Conservation (phyloP, 345 rosid species). For the Psidium friedrichsthalianum region DNA sequence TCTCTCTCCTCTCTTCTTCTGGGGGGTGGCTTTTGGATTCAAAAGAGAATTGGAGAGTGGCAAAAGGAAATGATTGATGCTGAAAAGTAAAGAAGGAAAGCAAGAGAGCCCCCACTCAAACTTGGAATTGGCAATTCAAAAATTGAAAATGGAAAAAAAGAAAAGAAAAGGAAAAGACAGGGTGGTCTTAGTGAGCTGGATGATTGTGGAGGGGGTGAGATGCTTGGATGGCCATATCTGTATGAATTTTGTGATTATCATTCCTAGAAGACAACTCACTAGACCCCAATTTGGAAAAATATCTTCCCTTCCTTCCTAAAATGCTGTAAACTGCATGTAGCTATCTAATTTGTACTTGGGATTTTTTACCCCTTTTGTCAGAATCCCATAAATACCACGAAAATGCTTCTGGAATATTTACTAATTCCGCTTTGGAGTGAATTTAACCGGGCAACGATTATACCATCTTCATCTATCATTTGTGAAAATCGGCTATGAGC, state of each 20-base stretch:
- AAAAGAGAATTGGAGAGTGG: background rate
- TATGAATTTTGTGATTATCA: background rate
- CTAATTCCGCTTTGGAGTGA: background rate
- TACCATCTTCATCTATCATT: background rate
- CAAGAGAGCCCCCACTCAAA: background rate
- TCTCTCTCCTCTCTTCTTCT: background rate
- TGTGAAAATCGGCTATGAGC: rapidly evolving
- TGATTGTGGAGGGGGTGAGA: background rate
- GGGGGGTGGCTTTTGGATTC: background rate
- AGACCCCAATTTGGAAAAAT: background rate
- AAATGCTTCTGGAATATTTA: background rate
- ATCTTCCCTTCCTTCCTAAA: background rate
- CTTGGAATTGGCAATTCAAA: background rate
- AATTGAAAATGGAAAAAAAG: background rate
- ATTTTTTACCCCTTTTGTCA: background rate
- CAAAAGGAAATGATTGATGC: conserved; percentile 5
- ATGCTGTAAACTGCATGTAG: background rate
- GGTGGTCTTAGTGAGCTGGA: conserved; percentile 8
- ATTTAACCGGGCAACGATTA: background rate
- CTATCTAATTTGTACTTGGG: background rate
- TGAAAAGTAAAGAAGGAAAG: background rate
- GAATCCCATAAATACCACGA: background rate
- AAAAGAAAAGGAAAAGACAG: conserved; percentile 3
- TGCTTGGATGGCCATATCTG: background rate
- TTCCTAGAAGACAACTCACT: conserved; percentile 10